Evolutionary conservation across 495 filamentous ascomycete genomes (phyloP).

Genomic region (Penicillium fimorum): DNA sequence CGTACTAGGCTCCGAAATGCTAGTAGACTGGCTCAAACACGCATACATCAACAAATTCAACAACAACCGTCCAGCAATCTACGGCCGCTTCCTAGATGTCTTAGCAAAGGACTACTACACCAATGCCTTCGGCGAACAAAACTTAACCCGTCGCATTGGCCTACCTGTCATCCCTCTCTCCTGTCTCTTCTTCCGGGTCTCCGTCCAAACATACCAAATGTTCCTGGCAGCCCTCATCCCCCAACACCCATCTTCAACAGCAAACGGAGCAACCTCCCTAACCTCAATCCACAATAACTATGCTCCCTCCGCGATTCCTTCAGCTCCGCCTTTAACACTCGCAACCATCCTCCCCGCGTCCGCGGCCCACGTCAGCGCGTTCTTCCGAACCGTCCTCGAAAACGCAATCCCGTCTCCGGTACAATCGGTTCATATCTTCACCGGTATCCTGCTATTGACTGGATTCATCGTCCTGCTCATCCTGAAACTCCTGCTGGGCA

Average conservation of each 20-base stretch:
- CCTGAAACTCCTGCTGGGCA: constrained; percentile 80
- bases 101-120: constrained; percentile 97
- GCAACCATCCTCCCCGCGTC: constrained; percentile 38
- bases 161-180: constrained; percentile 89
- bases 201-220: constrained; percentile 97
- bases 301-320: constrained; percentile 30
- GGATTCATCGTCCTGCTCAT: constrained; percentile 74
- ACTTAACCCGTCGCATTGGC: constrained; percentile 83
- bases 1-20: constrained; percentile 91
- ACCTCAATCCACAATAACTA: constrained; percentile 60
- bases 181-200: constrained; percentile 92
- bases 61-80: constrained; percentile 85
- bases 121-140: constrained; percentile 88
- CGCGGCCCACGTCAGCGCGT: constrained; percentile 33
- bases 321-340: constrained; percentile 37
- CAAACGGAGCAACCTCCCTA: constrained; percentile 60
- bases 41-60: constrained; percentile 99
- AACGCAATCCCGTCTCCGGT: constrained; percentile 47
- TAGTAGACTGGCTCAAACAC: constrained; percentile 97
- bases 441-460: constrained; percentile 74
- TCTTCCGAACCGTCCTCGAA: constrained; percentile 41
- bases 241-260: constrained; percentile 67
- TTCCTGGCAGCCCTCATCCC: constrained; percentile 85
- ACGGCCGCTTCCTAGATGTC: constrained; percentile 84
- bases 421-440: constrained; percentile 50